Evolutionary conservation across 2,329 filamentous ascomycete genomes (phyloP).

Genomic region (Ophiostoma montium): DNA sequence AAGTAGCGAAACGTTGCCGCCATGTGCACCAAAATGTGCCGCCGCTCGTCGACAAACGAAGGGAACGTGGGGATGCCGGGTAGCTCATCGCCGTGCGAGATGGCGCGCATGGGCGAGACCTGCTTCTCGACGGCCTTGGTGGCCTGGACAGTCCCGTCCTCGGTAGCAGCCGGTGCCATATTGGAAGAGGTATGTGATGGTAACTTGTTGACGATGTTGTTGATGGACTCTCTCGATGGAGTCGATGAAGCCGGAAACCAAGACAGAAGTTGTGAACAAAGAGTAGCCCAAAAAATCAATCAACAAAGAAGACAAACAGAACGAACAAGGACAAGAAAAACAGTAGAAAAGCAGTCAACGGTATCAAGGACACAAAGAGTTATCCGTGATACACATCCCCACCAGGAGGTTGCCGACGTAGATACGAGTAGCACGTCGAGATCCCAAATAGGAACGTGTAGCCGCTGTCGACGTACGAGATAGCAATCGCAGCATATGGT

Average conservation of each 20-base stretch:
- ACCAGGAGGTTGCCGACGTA: no score
- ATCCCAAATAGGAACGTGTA: background rate
- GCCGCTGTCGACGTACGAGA: background rate
- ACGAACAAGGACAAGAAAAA: no score
- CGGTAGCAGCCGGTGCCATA: slow-evolving; percentile 17
- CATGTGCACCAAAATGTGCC: slow-evolving; percentile 43
- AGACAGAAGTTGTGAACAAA: no score
- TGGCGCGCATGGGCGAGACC: slow-evolving; percentile 17
- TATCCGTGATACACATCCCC: no score
- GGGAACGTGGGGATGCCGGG: slow-evolving; percentile 28
- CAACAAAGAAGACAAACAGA: no score
- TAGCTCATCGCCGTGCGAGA: slow-evolving; percentile 18
- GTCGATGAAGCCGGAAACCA: no score
- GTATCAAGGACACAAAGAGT: no score
- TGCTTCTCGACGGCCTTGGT: slow-evolving; percentile 7
- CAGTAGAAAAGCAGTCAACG: no score
- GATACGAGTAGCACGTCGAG: no score
- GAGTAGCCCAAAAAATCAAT: no score
- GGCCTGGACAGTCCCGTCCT: background rate
- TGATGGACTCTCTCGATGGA: background rate
- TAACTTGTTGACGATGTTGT: background rate
- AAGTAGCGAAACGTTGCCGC: slow-evolving; percentile 47
- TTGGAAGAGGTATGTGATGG: background rate
- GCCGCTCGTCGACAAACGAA: slow-evolving; percentile 32
- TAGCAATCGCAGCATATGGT: background rate